These are phyloP conservation scores for Ophiostoma montium DNA, from an alignment of 2,329 filamentous ascomycete genomes.

Conservation along the genomic window DNA sequence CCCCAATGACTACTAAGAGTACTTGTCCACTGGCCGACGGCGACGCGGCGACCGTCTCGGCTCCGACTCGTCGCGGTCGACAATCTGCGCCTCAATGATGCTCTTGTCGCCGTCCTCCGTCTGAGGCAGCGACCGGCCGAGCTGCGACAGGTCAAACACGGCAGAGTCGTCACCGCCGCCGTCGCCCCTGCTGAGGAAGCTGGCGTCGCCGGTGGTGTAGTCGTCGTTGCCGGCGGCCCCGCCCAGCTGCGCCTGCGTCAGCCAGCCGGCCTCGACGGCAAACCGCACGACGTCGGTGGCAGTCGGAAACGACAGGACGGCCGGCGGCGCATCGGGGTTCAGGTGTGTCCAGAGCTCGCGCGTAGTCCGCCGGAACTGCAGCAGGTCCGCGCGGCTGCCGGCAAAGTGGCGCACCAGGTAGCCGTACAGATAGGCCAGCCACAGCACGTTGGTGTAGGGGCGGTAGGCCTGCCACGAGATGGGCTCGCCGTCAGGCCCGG, in stretches of 20 bases:
- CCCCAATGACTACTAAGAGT: background rate
- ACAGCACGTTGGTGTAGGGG: slow-evolving; percentile 51
- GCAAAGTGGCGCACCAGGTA: slow-evolving; percentile 35
- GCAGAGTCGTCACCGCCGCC: background rate
- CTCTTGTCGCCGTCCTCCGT: slow-evolving; percentile 6
- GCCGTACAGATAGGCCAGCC: slow-evolving; percentile 47
- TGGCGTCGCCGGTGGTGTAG: background rate
- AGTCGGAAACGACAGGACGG: slow-evolving; percentile 36
- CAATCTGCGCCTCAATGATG: slow-evolving; percentile 12
- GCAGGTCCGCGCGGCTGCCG: slow-evolving; percentile 32
- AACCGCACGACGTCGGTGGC: slow-evolving; percentile 44
- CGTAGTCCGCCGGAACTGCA: slow-evolving; percentile 32
- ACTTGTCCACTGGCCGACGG: slow-evolving; percentile 3
- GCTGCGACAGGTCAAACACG: background rate
- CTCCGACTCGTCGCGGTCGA: slow-evolving; percentile 10
- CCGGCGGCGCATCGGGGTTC: slow-evolving; percentile 33
- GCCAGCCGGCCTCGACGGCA: slow-evolving; percentile 43
- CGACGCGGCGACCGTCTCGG: slow-evolving; percentile 13
- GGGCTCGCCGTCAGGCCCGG: slow-evolving; percentile 29
- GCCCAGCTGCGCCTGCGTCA: slow-evolving; percentile 36
- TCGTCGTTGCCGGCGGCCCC: slow-evolving; percentile 16
- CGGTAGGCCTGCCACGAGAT: slow-evolving; percentile 40
- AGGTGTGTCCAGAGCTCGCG: slow-evolving; percentile 40
- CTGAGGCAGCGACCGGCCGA: background rate
- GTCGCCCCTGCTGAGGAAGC: background rate